Evolutionary conservation across 176 grass and related monocot species (phyloP).

Genomic region (Musa beccarii): DNA sequence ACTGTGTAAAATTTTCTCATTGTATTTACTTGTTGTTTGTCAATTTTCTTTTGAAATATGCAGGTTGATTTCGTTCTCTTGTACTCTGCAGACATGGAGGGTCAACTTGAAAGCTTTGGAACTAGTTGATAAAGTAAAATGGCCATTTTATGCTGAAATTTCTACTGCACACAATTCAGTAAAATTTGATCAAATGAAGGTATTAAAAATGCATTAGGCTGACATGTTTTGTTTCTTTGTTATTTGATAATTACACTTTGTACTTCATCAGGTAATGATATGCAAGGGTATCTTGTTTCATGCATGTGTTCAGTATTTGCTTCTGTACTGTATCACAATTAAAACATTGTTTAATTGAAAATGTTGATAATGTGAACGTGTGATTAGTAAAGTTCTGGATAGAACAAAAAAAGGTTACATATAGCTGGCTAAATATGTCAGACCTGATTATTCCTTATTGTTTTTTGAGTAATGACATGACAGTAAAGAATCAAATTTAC

Average conservation of each 20-base stretch:
- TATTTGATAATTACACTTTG: background rate
- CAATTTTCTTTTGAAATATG: slow-evolving; percentile 5
- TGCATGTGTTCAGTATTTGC: no score
- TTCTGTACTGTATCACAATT: no score
- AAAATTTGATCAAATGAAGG: slow-evolving; percentile 54
- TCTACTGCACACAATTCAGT: slow-evolving; percentile 37
- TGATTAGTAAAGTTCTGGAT: background rate
- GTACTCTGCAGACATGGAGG: slow-evolving; percentile 42
- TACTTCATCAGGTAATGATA: background rate
- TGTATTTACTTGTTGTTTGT: slow-evolving; percentile 6
- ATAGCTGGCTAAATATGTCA: background rate
- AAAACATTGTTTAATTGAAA: no score
- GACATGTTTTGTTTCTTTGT: background rate
- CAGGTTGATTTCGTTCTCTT: slow-evolving; percentile 19
- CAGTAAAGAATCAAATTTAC: no score
- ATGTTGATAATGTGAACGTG: background rate
- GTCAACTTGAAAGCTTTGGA: slow-evolving; percentile 84
- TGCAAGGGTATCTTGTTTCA: background rate
- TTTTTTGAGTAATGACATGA: no score
- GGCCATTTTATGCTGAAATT: slow-evolving; percentile 56
- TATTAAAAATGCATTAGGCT: slow-evolving; percentile 4
- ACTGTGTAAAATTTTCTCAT: background rate
- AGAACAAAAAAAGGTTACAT: background rate
- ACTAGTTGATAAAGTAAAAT: slow-evolving; percentile 62
- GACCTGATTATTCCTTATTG: no score